Evolutionary conservation across 2,329 filamentous ascomycete species (phyloP), one percentile per base, ranked within the genome.

Genomic region (Aurifilum marmelostoma): DNA sequence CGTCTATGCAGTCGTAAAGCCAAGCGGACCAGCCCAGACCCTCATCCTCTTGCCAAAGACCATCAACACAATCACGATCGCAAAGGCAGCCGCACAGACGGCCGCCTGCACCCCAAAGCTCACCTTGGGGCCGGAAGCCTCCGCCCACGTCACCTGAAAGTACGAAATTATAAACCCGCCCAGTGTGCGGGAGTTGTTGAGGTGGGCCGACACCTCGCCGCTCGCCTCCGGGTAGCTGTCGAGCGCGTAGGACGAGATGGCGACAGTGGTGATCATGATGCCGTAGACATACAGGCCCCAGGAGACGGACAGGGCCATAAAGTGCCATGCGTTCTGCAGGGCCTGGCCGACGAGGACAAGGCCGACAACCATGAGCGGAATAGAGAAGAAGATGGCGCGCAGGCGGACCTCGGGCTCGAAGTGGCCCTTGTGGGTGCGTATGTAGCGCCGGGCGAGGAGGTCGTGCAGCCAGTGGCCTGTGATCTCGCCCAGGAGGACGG

Each of bases 381-480:
- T 79, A 0, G 82, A 78, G 27, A 86, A 69, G 73, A 81, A 84
- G 66, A 84, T 80, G 56, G 82, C 82, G 9, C 79, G 75, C 18
- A 89, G 81, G 6, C 87, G 83, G 7, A 81, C 83, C 75, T 89
- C 87, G 56, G 87, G 85, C 72, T 88, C 84, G 64, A 89, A 85
- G 63, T 78, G 80, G n/a, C 85, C 85, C 6, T 80, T 74, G 75
- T 88, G 82, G 2, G 76, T 75, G 9, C 76, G 75, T 41, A 84
- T 82, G 71, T 84, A 85, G 34, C 78, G 75, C 14, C 74, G 77
- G 7, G 83, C 83, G 11, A 87, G 74, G 3, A 78, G 70, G 71
- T 89, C 86, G 75, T 89, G 85, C 7, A 88, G 77, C 81, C 82
- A 88, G 75, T 88, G 87, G 7, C 87, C 87, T 4, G 79, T 75